Evolutionary conservation across 1,284 basidiomycete species (phyloP), one percentile per base, ranked within the genome.

Genomic region (Nidula niveotomentosa): DNA sequence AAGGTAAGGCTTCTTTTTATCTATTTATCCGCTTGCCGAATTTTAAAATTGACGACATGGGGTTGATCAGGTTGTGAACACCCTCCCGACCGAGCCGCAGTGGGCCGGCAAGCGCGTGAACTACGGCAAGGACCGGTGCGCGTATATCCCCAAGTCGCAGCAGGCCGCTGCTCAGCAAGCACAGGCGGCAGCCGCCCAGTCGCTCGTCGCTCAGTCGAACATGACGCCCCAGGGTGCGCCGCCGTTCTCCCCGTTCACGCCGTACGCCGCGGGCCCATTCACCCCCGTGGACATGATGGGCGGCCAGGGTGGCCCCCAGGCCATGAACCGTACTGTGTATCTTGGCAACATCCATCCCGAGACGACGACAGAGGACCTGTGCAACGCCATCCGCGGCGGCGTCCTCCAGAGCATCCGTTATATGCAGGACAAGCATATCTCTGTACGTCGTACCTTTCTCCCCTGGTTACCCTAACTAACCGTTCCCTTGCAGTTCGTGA

Each of bases 61-160:
- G 39, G 49, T 35, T 56, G 33, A 56, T n/a, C 58, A 93, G 91
- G 93, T 94, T 47, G 94, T 97, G 47, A 89, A 91, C 63, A 91
- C 90, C 6, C 81, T 98, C 13, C 93, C 94, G 0, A 88, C 86
- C 3, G 93, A 96, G 70, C 88, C 91, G 2, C 85, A 82, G 0
- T 98, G 94, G 92, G 89, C 91, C n/a, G 93, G 91, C 63, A 95
- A 94, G 71, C 88, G 94, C 48, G 91, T 97, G 69, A 94, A 94
- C 72, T 97, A 94, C 65, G 95, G 95, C 68, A 96, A 96, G 73
- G 93, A 96, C 68, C 91, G 94, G 59, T 96, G 94, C 62, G 95
- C 95, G 8, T 97, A 97, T 68, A 92, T 94, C 47, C 93, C 91
- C 51, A 94, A 93, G 72, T 91, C 89, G 7, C 91, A 94, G 68